Evolutionary conservation across 331 rosid species (phyloP).

Genomic region (Quercus lobata): DNA sequence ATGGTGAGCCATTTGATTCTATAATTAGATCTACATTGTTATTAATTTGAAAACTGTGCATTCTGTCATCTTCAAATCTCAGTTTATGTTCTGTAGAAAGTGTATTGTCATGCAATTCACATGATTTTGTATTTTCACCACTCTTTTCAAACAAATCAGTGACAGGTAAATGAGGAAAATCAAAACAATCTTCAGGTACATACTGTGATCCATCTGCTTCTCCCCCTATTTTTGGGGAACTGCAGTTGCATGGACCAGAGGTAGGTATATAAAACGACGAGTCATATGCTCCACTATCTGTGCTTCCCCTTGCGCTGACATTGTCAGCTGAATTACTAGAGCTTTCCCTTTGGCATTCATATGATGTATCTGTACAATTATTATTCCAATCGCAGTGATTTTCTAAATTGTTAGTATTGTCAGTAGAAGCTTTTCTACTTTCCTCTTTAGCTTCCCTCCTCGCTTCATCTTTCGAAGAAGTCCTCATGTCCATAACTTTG

Average conservation of each 20-base stretch:
- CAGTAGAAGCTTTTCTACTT: slow-evolving; percentile 42
- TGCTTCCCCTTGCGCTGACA: slow-evolving; percentile 51
- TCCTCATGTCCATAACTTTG: slow-evolving; percentile 92
- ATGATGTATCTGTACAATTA: slow-evolving; percentile 43
- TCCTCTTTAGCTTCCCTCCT: slow-evolving; percentile 39
- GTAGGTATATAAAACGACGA: slow-evolving; percentile 25
- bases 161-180: slow-evolving; percentile 64
- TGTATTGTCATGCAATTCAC: slow-evolving; percentile 28
- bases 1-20: slow-evolving; percentile 52
- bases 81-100: slow-evolving; percentile 27
- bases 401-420: slow-evolving; percentile 41
- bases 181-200: slow-evolving; percentile 46
- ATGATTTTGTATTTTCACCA: slow-evolving; percentile 33
- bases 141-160: slow-evolving; percentile 58
- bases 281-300: slow-evolving; percentile 43
- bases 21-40: slow-evolving; percentile 68
- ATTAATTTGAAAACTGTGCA: slow-evolving; percentile 72
- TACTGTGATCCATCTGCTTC: slow-evolving; percentile 51
- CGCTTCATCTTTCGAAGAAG: slow-evolving; percentile 52
- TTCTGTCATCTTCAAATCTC: slow-evolving; percentile 51
- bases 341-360: slow-evolving; percentile 44
- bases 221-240: slow-evolving; percentile 38
- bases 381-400: slow-evolving; percentile 36
- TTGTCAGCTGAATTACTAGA: slow-evolving; percentile 53
- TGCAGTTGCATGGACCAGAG: slow-evolving; percentile 40